Percentiles rank a stretch among this genome's conserved stretches.
Evolutionary conservation across 148 eudicot species (phyloP).

Genomic region (Rhododendron mucronatum): DNA sequence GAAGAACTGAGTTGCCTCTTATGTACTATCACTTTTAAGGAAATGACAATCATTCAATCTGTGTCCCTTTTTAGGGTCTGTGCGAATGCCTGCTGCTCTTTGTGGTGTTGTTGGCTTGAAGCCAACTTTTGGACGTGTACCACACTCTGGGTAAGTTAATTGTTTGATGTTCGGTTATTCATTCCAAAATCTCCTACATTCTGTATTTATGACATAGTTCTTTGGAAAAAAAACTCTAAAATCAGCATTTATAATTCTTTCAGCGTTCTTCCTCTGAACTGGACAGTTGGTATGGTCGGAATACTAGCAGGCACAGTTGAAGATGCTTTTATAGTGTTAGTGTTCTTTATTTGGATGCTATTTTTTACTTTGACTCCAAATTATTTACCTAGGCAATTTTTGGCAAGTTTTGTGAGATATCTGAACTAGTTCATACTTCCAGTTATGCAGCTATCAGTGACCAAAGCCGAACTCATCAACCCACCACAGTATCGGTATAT

Average conservation of each 20-base stretch:
- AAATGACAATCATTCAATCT: constrained; percentile 1
- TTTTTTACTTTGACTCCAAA: not conserved
- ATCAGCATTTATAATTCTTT: not conserved
- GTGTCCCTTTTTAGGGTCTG: constrained; percentile 54
- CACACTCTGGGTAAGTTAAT: constrained; percentile 69
- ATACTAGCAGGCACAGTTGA: constrained; percentile 85
- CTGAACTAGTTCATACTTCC: constrained; percentile 23
- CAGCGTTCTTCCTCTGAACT: constrained; percentile 88
- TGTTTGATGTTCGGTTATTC: not conserved
- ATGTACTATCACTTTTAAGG: not conserved
- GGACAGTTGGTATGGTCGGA: constrained; percentile 97
- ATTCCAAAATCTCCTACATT: not conserved
- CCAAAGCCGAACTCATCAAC: constrained; percentile 29
- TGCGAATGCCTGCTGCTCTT: constrained; percentile 93
- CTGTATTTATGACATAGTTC: not conserved
- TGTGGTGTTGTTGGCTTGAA: constrained; percentile 95
- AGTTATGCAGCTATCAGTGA: constrained; percentile 93
- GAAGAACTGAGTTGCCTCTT: not conserved
- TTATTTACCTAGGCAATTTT: not conserved
- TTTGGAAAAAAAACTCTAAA: not conserved
- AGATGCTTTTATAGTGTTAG: constrained; percentile 81
- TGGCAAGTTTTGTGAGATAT: not conserved
- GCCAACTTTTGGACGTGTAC: constrained; percentile 89
- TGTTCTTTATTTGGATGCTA: constrained; percentile 2
- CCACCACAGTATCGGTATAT: constrained; percentile 27